Evolutionary conservation across 768 basidiomycete species (phyloP), one percentile per base, ranked within the genome.

Genomic region (Lactarius quietus): DNA sequence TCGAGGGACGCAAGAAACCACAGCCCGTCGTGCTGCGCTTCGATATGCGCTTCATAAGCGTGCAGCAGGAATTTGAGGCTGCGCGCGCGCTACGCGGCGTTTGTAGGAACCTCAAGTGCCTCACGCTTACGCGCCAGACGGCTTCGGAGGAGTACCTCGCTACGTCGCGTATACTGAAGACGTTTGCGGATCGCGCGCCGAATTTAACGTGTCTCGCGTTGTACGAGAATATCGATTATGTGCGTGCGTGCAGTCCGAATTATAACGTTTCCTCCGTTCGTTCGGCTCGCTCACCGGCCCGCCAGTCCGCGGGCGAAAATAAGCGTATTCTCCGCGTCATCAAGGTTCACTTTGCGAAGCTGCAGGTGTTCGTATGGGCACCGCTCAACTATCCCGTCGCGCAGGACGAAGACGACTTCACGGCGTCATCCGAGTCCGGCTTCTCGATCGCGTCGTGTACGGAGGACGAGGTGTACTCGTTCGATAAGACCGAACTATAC

Each of bases 301-400:
- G 36, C 8, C 6, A 68, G 67, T 62, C 67, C 3, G 53, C 59
- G 7, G 65, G 65, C 1, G 65, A 68, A 54, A 68, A 68, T 57
- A 66, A 67, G 52, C 59, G 61, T 5, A 68, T 68, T 36, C 31
- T 68, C 28, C 48, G 54, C 31, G 17, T 62, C 43, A 51, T 68
- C 56, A 58, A 60, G 35, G 43, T 63, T 33, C 39, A 67, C 43
- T 59, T 67, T 33, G 4, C 43, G 10, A 62, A 60, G 29, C 36
- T 68, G 52, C 65, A 67, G 38, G 65, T 68, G 14, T 59, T 67
- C 65, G 63, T 67, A 0, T 68, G 68, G 65, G 65, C 65, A 6
- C 68, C 68, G 29, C 61, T 62, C 23, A 53, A 62, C 31, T 29
- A 62, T 43, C 59, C 51, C 0, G 43, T n/a, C n/a, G 43, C 29